Conservation (phyloP, 305 asterid species). For the Fraxinus dipetala region DNA sequence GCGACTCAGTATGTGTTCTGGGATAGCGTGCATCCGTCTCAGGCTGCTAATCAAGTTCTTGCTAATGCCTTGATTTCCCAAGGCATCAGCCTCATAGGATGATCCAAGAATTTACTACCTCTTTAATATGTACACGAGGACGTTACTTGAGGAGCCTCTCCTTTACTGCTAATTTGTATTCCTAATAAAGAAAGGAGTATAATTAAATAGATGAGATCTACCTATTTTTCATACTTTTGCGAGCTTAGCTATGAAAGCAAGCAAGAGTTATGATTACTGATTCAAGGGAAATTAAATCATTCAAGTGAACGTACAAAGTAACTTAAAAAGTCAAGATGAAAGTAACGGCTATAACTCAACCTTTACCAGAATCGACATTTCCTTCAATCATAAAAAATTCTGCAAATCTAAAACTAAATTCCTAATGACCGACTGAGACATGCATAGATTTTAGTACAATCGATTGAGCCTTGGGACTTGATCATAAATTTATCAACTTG, state of each 20-base stretch:
- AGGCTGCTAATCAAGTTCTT: slow-evolving; percentile 80
- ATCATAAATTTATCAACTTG: neutral
- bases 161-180: neutral
- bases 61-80: slow-evolving; percentile 60
- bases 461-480: neutral
- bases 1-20: slow-evolving; percentile 82
- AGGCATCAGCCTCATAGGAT: slow-evolving; percentile 61
- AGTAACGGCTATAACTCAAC: neutral
- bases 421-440: slow-evolving; percentile 7
- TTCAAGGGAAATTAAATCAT: neutral
- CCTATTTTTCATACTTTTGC: neutral
- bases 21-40: slow-evolving; percentile 96
- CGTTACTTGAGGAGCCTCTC: neutral
- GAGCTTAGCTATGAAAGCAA: neutral
- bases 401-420: slow-evolving; percentile 7
- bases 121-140: neutral
- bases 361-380: slow-evolving; percentile 2
- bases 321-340: neutral
- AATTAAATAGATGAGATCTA: neutral
- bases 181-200: neutral
- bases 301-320: neutral
- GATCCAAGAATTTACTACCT: neutral
- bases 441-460: neutral
- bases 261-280: neutral
- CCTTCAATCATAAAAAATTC: neutral